Evolutionary conservation across 495 filamentous ascomycete species (phyloP).

Genomic region (Xylaria sp.): DNA sequence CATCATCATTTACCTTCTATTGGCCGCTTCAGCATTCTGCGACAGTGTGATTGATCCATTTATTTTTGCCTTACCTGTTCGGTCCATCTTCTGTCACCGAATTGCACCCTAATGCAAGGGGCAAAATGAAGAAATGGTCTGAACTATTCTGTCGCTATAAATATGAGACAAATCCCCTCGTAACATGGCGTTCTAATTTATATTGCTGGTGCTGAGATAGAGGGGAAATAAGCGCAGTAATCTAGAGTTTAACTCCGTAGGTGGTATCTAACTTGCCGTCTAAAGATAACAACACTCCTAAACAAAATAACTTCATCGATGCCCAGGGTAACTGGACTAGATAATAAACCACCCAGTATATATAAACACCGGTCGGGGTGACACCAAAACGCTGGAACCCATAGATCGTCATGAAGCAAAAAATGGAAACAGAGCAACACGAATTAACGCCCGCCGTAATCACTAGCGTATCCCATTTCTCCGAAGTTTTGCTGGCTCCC

Average conservation of each 20-base stretch:
- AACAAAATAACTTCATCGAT: conserved; percentile 22
- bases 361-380: conserved; percentile 7
- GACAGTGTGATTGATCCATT: not conserved
- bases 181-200: not conserved
- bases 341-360: conserved; percentile 18
- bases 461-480: conserved; percentile 61
- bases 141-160: not conserved
- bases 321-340: not conserved
- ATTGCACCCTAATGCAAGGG: no score
- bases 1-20: not conserved
- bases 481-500: conserved; percentile 57
- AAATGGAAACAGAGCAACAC: not conserved
- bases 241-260: conserved; percentile 33
- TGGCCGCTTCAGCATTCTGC: not conserved
- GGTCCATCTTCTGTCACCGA: not conserved
- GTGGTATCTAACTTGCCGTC: conserved; percentile 45
- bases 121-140: no score
- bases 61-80: not conserved
- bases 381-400: conserved; percentile 15
- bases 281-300: conserved; percentile 30
- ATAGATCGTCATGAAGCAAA: conserved; percentile 3
- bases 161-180: not conserved
- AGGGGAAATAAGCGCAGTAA: not conserved
- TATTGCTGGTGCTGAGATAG: not conserved
- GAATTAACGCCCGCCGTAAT: conserved; percentile 54